A percentile compares a stretch with the other conserved stretches of the same genome.
These are phyloP conservation scores for Aspergillus sp. DNA, from an alignment of 2,329 filamentous ascomycete genomes.

Conservation along the genomic window DNA sequence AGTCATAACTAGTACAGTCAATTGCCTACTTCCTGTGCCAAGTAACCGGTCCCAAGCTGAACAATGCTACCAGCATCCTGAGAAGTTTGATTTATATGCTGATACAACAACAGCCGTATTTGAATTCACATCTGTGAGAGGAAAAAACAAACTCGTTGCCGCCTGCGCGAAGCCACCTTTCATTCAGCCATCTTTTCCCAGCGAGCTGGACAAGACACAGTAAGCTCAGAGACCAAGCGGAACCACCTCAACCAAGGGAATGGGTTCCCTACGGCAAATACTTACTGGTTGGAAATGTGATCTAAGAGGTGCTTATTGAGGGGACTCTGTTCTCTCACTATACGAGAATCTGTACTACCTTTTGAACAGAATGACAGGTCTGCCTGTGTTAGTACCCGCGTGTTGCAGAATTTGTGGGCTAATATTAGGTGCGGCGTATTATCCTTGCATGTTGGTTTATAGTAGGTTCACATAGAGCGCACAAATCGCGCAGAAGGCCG, in stretches of 20 bases:
- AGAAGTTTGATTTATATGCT: constrained; percentile 27
- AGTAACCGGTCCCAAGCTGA: constrained; percentile 25
- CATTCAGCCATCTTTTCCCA: too few relatives aligned
- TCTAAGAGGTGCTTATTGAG: neutral
- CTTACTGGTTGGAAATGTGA: too few relatives aligned
- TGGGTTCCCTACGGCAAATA: too few relatives aligned
- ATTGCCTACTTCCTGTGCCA: constrained; percentile 37
- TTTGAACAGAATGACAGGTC: neutral
- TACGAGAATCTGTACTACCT: neutral
- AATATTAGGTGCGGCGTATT: neutral
- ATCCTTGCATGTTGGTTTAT: neutral
- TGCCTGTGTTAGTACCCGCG: neutral
- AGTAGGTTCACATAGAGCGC: neutral
- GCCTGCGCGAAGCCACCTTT: too few relatives aligned
- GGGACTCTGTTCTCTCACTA: neutral
- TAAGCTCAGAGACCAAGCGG: too few relatives aligned
- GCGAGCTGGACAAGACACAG: too few relatives aligned
- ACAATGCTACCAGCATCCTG: constrained; percentile 32
- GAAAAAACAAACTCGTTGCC: too few relatives aligned
- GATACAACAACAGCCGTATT: neutral
- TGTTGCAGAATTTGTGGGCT: neutral
- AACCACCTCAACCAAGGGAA: too few relatives aligned
- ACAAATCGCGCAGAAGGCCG: constrained; percentile 1
- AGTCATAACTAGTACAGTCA: neutral
- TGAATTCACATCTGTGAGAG: neutral